Conservation (phyloP, 352 stramenopile genomes). For the Aphanomyces stellatus region DNA sequence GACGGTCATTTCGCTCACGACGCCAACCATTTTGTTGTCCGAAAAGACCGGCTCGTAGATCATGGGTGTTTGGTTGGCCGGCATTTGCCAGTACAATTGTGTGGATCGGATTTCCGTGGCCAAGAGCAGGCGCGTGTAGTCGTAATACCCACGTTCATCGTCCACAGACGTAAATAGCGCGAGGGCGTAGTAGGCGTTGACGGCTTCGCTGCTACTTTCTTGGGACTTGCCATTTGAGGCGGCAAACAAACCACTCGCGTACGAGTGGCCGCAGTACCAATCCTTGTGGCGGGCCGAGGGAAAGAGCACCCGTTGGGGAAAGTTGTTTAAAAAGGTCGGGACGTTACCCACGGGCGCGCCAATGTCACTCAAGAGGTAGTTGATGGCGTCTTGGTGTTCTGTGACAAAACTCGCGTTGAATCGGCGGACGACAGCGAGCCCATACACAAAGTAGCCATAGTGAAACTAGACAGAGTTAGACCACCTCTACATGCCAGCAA, state of each 20-base stretch:
- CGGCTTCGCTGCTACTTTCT: slow-evolving; percentile 92
- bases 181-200: slow-evolving; percentile 95
- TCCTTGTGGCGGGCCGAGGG: slow-evolving; percentile 90
- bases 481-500: background rate
- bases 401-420: slow-evolving; percentile 65
- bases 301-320: slow-evolving; percentile 53
- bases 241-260: slow-evolving; percentile 91
- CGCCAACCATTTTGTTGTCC: slow-evolving; percentile 68
- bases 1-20: slow-evolving; percentile 64
- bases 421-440: slow-evolving; percentile 62
- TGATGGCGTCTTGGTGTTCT: slow-evolving; percentile 38
- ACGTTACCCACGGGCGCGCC: slow-evolving; percentile 36
- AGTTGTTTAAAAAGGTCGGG: slow-evolving; percentile 44
- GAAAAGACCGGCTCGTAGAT: slow-evolving; percentile 72
- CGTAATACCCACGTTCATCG: slow-evolving; percentile 31
- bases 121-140: slow-evolving; percentile 88
- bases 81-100: slow-evolving; percentile 96
- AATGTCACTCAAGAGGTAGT: slow-evolving; percentile 61
- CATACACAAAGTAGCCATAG: slow-evolving; percentile 89
- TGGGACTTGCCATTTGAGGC: slow-evolving; percentile 93
- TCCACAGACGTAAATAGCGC: slow-evolving; percentile 81
- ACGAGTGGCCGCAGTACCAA: slow-evolving; percentile 95
- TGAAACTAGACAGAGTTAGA: slow-evolving; percentile 78
- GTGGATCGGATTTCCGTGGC: slow-evolving; percentile 88
- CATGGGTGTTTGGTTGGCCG: slow-evolving; percentile 32